Evolutionary conservation across 768 basidiomycete genomes (phyloP).

Genomic region (Termitomyces sp.): DNA sequence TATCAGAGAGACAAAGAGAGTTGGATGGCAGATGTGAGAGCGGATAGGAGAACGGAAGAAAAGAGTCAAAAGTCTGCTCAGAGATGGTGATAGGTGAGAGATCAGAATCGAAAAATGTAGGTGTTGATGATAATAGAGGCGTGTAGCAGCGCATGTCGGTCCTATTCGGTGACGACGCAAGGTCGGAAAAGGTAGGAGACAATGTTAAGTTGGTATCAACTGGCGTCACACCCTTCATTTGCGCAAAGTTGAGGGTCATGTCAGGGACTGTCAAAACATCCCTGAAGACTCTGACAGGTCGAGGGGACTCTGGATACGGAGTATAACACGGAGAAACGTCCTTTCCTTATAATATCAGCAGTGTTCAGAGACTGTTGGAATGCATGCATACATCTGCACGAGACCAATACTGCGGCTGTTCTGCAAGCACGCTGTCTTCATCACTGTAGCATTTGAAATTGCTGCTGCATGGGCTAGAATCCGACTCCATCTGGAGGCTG

Average conservation of each 20-base stretch:
- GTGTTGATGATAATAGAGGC: not conserved
- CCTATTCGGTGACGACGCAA: not conserved
- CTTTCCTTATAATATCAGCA: not conserved
- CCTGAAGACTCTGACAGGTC: not conserved
- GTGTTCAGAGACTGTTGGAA: not conserved
- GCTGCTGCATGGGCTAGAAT: not conserved
- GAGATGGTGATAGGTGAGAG: not conserved
- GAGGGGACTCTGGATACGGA: not conserved
- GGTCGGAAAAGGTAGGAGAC: not conserved
- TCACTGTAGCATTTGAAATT: not conserved
- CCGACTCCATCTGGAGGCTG: not conserved
- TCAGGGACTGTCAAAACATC: not conserved
- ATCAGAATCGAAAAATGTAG: not conserved
- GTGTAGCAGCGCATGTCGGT: not conserved
- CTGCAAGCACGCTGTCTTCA: not conserved
- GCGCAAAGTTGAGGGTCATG: constrained; percentile 4
- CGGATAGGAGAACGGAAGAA: not conserved
- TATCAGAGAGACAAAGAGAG: not conserved
- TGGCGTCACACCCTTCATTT: not conserved
- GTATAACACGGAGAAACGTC: not conserved
- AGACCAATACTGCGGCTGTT: not conserved
- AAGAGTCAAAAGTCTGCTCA: not conserved
- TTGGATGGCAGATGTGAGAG: not conserved
- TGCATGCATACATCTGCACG: not conserved
- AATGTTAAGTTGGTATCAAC: not conserved